Conservation (phyloP, 2,329 filamentous ascomycete species). For the Teratosphaeria nubilosa region DNA sequence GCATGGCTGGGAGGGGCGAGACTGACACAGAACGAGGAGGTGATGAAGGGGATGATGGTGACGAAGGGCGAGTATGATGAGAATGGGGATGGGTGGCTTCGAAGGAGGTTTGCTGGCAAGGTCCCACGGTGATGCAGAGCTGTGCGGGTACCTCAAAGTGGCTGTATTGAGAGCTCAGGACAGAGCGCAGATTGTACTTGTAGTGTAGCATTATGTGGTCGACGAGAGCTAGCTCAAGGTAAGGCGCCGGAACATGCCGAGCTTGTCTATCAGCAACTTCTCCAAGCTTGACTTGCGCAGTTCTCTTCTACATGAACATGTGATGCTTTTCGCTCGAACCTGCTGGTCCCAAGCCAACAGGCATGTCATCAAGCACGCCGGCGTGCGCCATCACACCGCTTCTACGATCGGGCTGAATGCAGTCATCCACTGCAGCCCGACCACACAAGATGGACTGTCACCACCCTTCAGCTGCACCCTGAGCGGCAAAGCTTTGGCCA, state of each 20-base stretch:
- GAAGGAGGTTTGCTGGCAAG: constrained; percentile 25
- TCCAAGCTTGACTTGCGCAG: background rate
- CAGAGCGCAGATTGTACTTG: background rate
- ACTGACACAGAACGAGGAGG: constrained; percentile 58
- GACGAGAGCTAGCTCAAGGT: background rate
- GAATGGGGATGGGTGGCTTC: constrained; percentile 46
- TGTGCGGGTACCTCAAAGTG: too few relatives aligned
- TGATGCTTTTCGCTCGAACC: background rate
- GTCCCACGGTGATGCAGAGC: constrained; percentile 11
- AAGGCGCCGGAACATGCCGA: background rate
- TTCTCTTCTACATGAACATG: background rate
- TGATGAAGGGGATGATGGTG: constrained; percentile 58
- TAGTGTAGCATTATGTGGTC: background rate
- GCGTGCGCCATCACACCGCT: background rate
- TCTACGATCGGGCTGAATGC: background rate
- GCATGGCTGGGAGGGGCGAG: constrained; percentile 80
- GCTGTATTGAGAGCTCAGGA: background rate
- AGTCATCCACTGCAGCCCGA: background rate
- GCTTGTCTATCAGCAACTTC: background rate
- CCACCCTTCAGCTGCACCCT: constrained; percentile 2
- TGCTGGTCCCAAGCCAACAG: background rate
- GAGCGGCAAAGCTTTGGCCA: constrained; percentile 30
- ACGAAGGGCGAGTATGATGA: constrained; percentile 88
- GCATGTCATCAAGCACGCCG: background rate
- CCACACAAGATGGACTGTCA: background rate